Base-by-base conservation (phyloP, 805 yeast species). In the Blastobotrys terrestris region DNA sequence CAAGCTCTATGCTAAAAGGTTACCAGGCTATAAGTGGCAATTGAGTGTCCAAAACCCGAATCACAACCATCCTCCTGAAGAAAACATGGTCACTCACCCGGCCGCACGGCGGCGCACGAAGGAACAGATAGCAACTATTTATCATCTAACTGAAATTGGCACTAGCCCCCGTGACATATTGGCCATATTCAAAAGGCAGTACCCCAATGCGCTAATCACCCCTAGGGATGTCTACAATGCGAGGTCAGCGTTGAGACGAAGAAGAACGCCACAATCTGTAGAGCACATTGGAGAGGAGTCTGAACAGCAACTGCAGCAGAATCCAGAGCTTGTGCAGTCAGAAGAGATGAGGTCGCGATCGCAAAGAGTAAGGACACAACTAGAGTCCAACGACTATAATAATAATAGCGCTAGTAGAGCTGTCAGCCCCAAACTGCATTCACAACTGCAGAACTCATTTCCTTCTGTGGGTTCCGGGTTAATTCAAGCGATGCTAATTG, bases 191-290 rank as follows among this genome's bases (percentile, higher is more conserved):
- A 42, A 42, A 14, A 26, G 35, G 35, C 35, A 26, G 11, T 26
- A 26, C 35, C 45, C 45, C 21, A 20, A 20, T 18, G 26, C 45
- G 6, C 14, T 42, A 22, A 18, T 42, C 18, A n/a, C 18, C 5
- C 45, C 21, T 4, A 7, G 45, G 21, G 45, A 42, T 42, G 18
- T 42, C 4, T 42, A 42, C 21, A 42, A 42, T 42, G 45, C 45
- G 5, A 14, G 45, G 18, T 11, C 20, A 6, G 45, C 21, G 6
- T 20, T n/a, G 21, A 19, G 45, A 42, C 11, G 26, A 20, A n/a
- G 18, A 16, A 42, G 18, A 18, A 19, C n/a, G n/a, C n/a, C n/a
- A n/a, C n/a, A n/a, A n/a, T n/a, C n/a, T n/a, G n/a, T 42, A 26
- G 8, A 26, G 35, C 5, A 26, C 11, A 11, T 26, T 26, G 35